phyloP scores from a whole-genome alignment of 1,284 basidiomycete species.

The Rugosomyces carneus region DNA sequence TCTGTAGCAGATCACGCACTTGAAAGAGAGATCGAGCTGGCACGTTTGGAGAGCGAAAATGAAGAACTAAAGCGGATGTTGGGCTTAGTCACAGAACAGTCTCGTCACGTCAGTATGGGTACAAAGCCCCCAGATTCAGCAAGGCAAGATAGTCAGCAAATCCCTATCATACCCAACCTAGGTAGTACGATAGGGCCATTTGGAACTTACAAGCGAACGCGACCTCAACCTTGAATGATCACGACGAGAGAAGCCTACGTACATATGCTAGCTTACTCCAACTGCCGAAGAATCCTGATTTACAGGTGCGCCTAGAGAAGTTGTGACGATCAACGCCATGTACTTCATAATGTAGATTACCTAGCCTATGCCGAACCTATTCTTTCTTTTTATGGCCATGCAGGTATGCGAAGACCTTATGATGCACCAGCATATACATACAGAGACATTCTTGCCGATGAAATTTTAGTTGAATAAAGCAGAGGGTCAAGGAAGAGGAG shows the following conservation, averaged over 20 bases:
- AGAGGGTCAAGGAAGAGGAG: too few species aligned
- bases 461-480: too few species aligned
- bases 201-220: slow-evolving; percentile 20
- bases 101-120: slow-evolving; percentile 19
- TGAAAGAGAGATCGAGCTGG: slow-evolving; percentile 83
- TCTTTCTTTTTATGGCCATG: neutral
- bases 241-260: neutral
- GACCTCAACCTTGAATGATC: slow-evolving; percentile 16
- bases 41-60: slow-evolving; percentile 83
- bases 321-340: neutral
- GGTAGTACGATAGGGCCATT: slow-evolving; percentile 14
- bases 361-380: neutral
- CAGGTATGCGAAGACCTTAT: too few species aligned
- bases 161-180: slow-evolving; percentile 19
- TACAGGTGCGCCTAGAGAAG: neutral
- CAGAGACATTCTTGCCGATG: neutral
- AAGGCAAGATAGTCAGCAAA: slow-evolving; percentile 12
- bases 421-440: too few species aligned
- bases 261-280: neutral
- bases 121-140: slow-evolving; percentile 15
- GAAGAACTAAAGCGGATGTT: slow-evolving; percentile 69
- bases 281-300: neutral
- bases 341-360: neutral
- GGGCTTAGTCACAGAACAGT: slow-evolving; percentile 32
- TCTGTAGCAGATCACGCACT: slow-evolving; percentile 64